phyloP scores from a whole-genome alignment of 768 basidiomycete species.

The Dacryopinax primogenitus region DNA sequence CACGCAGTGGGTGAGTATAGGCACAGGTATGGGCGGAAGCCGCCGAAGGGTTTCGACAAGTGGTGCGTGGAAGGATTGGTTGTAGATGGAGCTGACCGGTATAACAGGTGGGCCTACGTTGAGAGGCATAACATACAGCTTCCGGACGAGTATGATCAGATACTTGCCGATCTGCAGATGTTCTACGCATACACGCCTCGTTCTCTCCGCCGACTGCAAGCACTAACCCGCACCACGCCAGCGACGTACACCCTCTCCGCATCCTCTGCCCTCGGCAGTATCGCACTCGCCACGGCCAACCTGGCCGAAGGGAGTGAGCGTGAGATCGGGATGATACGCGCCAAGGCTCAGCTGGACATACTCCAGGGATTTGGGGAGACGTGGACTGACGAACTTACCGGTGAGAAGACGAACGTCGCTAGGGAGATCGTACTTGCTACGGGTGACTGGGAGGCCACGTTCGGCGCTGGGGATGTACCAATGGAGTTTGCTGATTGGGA shows the following conservation, averaged over 20 bases:
- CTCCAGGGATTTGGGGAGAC: neutral
- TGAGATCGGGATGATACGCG: neutral
- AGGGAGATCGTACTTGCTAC: neutral
- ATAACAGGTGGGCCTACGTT: constrained; percentile 36
- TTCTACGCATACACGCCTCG: constrained; percentile 22
- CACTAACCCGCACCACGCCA: neutral
- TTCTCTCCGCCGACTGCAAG: neutral
- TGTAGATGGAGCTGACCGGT: neutral
- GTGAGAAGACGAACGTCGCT: neutral
- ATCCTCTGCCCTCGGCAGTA: neutral
- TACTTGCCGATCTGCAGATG: constrained; percentile 33
- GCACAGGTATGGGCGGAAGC: constrained; percentile 26
- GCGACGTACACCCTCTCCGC: neutral
- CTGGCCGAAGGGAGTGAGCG: neutral
- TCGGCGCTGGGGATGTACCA: neutral
- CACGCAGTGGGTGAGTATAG: constrained; percentile 32
- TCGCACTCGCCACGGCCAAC: neutral
- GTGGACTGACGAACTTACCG: neutral
- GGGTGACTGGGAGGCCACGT: constrained; percentile 3
- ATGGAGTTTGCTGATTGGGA: constrained; percentile 7
- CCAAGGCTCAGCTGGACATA: neutral
- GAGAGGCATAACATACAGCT: constrained; percentile 35
- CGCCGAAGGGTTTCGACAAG: constrained; percentile 36
- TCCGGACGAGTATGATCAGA: constrained; percentile 45
- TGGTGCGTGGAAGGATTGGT: constrained; percentile 24